These are phyloP conservation scores for Pythium coloratum DNA, from an alignment of 352 stramenopile genomes.

Conservation along the genomic window DNA sequence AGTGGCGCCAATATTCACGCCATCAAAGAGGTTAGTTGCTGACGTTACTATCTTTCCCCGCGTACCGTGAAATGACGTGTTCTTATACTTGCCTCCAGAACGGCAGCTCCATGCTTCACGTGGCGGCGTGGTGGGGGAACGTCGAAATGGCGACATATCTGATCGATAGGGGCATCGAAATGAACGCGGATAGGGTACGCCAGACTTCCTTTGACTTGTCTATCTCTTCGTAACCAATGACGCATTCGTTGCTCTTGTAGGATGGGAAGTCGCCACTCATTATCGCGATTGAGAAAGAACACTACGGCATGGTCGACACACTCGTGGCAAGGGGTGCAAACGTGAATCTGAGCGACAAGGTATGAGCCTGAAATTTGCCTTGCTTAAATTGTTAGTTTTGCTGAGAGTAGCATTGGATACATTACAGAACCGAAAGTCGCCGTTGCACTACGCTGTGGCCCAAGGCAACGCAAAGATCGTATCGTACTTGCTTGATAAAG, in stretches of 20 bases:
- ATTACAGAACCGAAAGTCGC: not conserved
- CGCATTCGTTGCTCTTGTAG: not conserved
- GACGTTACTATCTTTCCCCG: too few relatives aligned
- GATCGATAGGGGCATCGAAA: not conserved
- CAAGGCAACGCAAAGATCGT: not conserved
- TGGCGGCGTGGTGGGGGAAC: not conserved
- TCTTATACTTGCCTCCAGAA: not conserved
- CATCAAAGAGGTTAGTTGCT: not conserved
- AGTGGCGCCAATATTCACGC: not conserved
- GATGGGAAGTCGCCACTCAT: not conserved
- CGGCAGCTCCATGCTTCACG: not conserved
- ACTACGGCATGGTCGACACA: not conserved
- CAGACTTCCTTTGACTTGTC: not conserved
- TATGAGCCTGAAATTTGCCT: not conserved
- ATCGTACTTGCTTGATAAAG: not conserved
- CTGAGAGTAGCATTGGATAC: not conserved
- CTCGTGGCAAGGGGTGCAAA: not conserved
- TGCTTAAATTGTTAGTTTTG: too few relatives aligned
- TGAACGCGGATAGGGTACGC: not conserved
- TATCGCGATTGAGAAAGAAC: not conserved
- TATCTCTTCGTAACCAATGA: not conserved
- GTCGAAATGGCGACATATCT: not conserved
- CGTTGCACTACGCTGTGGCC: not conserved
- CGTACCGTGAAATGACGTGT: too few relatives aligned
- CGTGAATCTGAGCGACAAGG: conserved; percentile 5